Percentiles rank a stretch among this genome's conserved stretches.
phyloP scores from a whole-genome alignment of 2,329 filamentous ascomycete genomes.

The Bipolaris gigantea region DNA sequence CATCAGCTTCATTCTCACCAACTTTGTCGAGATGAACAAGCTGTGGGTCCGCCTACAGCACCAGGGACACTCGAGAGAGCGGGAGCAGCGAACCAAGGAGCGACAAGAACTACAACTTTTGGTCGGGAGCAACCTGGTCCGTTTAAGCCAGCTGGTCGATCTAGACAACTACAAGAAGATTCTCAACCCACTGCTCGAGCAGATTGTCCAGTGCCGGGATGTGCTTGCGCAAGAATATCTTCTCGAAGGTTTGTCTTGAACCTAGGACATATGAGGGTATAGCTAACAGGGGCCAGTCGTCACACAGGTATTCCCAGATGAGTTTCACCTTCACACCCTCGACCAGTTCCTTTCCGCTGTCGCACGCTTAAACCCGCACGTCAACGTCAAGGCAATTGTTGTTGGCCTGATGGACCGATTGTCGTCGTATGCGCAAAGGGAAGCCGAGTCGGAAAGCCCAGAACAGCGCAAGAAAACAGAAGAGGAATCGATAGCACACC shows the following conservation, averaged over 20 bases:
- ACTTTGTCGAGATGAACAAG: conserved; percentile 99
- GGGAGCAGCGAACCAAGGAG: conserved; percentile 91
- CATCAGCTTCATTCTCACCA: conserved; percentile 96
- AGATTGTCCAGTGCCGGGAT: conserved; percentile 97
- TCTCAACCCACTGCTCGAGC: conserved; percentile 83
- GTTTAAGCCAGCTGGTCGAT: conserved; percentile 93
- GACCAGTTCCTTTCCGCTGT: conserved; percentile 94
- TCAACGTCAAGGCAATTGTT: conserved; percentile 97
- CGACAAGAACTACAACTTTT: conserved; percentile 92
- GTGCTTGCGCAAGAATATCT: conserved; percentile 97
- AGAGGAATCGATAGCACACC: conserved; percentile 75
- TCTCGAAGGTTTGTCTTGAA: conserved; percentile 64
- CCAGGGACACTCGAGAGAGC: conserved; percentile 92
- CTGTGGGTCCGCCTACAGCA: conserved; percentile 97
- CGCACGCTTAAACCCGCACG: conserved; percentile 88
- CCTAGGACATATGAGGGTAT: neutral
- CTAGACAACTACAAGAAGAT: conserved; percentile 94
- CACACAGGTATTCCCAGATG: conserved; percentile 97
- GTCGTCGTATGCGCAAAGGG: conserved; percentile 90
- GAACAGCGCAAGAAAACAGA: conserved; percentile 77
- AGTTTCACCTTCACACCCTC: conserved; percentile 95
- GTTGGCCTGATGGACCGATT: conserved; percentile 97
- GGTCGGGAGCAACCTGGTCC: conserved; percentile 93
- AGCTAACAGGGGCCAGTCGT: conserved; percentile 65
- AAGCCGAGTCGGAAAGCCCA: conserved; percentile 70